Base-by-base conservation (phyloP, 495 filamentous ascomycete species). In the Pyrenula aspistea region DNA sequence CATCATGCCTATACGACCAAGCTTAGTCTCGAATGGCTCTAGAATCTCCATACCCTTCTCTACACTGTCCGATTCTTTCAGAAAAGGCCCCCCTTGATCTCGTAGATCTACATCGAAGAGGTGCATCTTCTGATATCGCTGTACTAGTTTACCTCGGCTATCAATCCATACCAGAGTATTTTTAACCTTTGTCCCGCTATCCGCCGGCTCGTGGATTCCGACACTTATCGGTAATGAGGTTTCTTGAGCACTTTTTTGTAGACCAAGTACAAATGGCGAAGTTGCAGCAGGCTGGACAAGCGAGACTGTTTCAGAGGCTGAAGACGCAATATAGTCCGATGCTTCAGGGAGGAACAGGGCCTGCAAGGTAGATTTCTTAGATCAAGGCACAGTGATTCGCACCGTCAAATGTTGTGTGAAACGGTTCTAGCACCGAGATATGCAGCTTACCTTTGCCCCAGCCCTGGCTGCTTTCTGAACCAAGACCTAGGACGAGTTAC, bases 331-430 rank as follows among this genome's bases (percentile, higher is more conserved):
- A 74, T 95, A 96, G 71, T 96, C 91, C 57, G 78, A 83, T 48
- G 91, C 91, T 76, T 96, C 91, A 19, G 91, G 93, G 59, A 96
- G 86, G 69, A 96, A 95, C 54, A 96, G 76, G 23, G 86, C 83
- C 87, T 92, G 21, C 3, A 48, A 57, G 59, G 19, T 25, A 19
- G 31, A 20, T 21, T 62, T 20, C 36, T 56, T 56, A n/a, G 12
- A 22, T 58, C 55, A 25, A 51, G 23, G 55, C 59, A 61, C 63
- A 36, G 15, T 55, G n/a, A 51, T 21, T 25, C n/a, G 47, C 54
- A 20, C 22, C 3, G 54, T n/a, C n/a, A n/a, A n/a, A n/a, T n/a
- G n/a, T n/a, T n/a, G n/a, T n/a, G n/a, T n/a, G n/a, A n/a, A n/a
- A n/a, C n/a, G n/a, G n/a, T n/a, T n/a, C n/a, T n/a, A n/a, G n/a